Conservation (phyloP, 192 early-diverging fungal genomes). For the Backusella morwellensis region DNA sequence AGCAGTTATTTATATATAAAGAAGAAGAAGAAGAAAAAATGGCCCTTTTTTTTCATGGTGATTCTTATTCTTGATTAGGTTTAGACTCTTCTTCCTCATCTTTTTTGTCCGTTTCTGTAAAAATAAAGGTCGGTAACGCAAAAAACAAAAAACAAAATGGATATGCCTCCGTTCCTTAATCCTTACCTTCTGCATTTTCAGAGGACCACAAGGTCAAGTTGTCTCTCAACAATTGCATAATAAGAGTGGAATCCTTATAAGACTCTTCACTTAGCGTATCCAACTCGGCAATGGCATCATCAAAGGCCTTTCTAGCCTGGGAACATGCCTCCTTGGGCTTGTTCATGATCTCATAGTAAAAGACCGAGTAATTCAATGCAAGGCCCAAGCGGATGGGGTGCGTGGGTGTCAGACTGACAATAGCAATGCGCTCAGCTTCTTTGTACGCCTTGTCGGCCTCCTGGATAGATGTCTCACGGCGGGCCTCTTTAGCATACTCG, state of each 20-base stretch:
- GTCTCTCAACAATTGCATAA: conserved; percentile 97
- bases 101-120: background rate
- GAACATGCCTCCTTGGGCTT: conserved; percentile 94
- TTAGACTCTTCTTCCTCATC: background rate
- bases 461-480: conserved; percentile 71
- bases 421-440: conserved; percentile 84
- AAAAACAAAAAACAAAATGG: background rate
- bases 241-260: conserved; percentile 96
- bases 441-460: conserved; percentile 88
- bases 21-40: background rate
- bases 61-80: background rate
- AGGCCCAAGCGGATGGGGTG: conserved; percentile 97
- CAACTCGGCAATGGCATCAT: conserved; percentile 93
- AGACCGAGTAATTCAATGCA: conserved; percentile 96
- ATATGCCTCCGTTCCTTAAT: background rate
- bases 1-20: background rate
- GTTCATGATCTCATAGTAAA: conserved; percentile 98
- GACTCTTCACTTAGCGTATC: conserved; percentile 91
- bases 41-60: background rate
- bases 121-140: background rate
- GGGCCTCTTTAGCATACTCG: conserved; percentile 83
- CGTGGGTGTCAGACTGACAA: conserved; percentile 72
- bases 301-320: conserved; percentile 92
- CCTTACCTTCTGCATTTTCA: conserved; percentile 57
- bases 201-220: conserved; percentile 98